A percentile compares a stretch with the other conserved stretches of the same genome.
Evolutionary conservation across 495 filamentous ascomycete genomes (phyloP).

Genomic region (Lindgomyces ingoldianus): DNA sequence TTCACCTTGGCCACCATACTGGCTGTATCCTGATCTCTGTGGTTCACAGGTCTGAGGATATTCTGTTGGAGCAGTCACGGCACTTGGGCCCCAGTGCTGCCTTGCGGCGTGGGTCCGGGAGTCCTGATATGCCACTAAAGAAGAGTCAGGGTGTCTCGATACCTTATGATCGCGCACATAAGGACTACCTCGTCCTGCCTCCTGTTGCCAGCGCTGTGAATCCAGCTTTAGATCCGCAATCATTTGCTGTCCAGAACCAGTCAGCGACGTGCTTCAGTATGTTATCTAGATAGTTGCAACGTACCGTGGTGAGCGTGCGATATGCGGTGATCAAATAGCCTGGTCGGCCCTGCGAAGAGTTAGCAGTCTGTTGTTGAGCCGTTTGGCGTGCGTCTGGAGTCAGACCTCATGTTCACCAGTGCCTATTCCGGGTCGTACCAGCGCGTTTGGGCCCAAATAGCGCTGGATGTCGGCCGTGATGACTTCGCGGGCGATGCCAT

Average conservation of each 20-base stretch:
- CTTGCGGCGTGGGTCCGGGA: conserved; percentile 55
- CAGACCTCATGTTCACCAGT: conserved; percentile 33
- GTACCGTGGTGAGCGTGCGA: conserved; percentile 81
- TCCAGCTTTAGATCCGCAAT: conserved; percentile 82
- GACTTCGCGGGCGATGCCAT: conserved; percentile 90
- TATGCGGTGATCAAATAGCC: conserved; percentile 89
- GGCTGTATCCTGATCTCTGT: not conserved
- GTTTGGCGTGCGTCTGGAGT: conserved; percentile 19
- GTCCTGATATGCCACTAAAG: conserved; percentile 54
- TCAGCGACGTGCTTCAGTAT: not conserved
- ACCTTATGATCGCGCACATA: conserved; percentile 52
- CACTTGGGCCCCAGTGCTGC: conserved; percentile 50
- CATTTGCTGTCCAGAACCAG: conserved; percentile 65
- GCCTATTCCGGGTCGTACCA: conserved; percentile 73
- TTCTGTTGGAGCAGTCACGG: not conserved
- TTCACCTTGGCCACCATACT: not conserved
- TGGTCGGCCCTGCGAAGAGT: conserved; percentile 58
- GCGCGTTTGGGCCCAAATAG: conserved; percentile 88
- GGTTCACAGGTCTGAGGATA: not conserved
- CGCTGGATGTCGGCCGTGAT: conserved; percentile 94
- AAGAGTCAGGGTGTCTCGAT: conserved; percentile 43
- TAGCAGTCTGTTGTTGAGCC: conserved; percentile 35
- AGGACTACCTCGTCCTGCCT: conserved; percentile 66
- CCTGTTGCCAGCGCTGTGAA: conserved; percentile 70
- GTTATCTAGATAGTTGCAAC: conserved; percentile 40